A percentile compares a stretch with the other conserved stretches of the same genome.
These are phyloP conservation scores for Wickerhamiella cacticola DNA, from an alignment of 805 yeast genomes.

Conservation along the genomic window DNA sequence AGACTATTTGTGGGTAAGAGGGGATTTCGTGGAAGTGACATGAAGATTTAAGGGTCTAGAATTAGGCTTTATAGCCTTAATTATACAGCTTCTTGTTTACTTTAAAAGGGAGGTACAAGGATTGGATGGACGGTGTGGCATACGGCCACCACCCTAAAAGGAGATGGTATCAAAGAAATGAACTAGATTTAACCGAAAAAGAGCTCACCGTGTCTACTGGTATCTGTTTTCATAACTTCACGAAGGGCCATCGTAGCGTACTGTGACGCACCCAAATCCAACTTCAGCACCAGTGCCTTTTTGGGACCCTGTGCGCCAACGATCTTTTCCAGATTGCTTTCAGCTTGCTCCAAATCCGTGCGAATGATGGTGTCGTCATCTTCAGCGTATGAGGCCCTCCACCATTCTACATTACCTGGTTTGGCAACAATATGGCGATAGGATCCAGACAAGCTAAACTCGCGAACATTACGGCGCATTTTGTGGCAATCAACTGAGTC, in stretches of 20 bases:
- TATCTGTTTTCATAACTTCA: conserved; percentile 56
- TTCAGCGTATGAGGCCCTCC: conserved; percentile 46
- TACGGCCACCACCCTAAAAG: too few relatives aligned
- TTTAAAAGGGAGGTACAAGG: too few relatives aligned
- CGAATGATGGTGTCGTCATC: conserved; percentile 60
- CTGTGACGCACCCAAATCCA: conserved; percentile 73
- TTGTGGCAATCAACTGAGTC: conserved; percentile 76
- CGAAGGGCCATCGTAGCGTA: conserved; percentile 97
- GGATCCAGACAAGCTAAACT: conserved; percentile 84
- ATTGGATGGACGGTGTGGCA: too few relatives aligned
- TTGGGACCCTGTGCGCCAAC: conserved; percentile 18
- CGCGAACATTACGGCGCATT: conserved; percentile 76
- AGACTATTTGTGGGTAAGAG: conserved; percentile 1
- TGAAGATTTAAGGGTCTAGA: too few relatives aligned
- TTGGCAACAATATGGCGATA: conserved; percentile 63
- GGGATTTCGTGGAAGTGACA: not conserved
- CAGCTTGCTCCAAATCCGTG: conserved; percentile 57
- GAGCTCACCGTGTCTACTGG: conserved; percentile 22
- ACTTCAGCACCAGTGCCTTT: conserved; percentile 57
- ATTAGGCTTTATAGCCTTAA: too few relatives aligned
- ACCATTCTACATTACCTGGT: conserved; percentile 53
- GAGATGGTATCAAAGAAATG: not conserved
- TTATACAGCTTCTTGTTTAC: too few relatives aligned
- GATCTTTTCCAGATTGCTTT: not conserved
- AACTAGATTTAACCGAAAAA: conserved; percentile 13